These are phyloP conservation scores for Cladosporium cucumerinum DNA, from an alignment of 2,329 filamentous ascomycete genomes.

Conservation along the genomic window DNA sequence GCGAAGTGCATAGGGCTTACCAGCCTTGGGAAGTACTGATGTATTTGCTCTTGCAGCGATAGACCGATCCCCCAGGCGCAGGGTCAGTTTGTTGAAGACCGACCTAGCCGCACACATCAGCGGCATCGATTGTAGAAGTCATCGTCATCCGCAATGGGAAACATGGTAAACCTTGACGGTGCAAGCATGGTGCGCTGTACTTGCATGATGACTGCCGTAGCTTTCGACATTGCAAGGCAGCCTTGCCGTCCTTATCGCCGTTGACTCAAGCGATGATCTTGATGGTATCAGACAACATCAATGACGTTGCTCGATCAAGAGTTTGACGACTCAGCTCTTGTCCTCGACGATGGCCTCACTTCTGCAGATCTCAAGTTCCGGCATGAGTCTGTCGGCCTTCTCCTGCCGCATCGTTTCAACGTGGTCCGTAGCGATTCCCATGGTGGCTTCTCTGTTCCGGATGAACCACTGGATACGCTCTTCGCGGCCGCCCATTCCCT, in stretches of 20 bases:
- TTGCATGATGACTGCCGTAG: conserved; percentile 13
- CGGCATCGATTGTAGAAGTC: background rate
- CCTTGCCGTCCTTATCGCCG: background rate
- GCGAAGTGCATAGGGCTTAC: background rate
- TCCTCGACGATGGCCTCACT: conserved; percentile 38
- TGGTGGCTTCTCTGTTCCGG: conserved; percentile 62
- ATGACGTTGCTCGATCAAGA: background rate
- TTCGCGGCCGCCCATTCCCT: conserved; percentile 46
- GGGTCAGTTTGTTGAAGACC: background rate
- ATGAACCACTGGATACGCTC: conserved; percentile 73
- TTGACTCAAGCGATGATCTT: background rate
- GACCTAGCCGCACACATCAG: background rate
- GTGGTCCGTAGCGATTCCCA: conserved; percentile 37
- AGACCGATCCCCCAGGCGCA: background rate
- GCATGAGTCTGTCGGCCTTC: conserved; percentile 44
- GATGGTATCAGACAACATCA: background rate
- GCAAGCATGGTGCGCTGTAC: conserved; percentile 1
- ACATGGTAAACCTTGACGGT: background rate
- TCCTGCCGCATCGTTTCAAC: conserved; percentile 45
- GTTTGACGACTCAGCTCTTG: background rate
- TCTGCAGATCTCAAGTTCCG: conserved; percentile 45
- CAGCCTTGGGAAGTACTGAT: background rate
- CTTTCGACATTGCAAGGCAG: conserved; percentile 5
- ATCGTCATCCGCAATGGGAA: background rate
- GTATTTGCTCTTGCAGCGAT: background rate